phyloP scores from a whole-genome alignment of 169 alveolate species.

The Plasmodium gaboni region DNA sequence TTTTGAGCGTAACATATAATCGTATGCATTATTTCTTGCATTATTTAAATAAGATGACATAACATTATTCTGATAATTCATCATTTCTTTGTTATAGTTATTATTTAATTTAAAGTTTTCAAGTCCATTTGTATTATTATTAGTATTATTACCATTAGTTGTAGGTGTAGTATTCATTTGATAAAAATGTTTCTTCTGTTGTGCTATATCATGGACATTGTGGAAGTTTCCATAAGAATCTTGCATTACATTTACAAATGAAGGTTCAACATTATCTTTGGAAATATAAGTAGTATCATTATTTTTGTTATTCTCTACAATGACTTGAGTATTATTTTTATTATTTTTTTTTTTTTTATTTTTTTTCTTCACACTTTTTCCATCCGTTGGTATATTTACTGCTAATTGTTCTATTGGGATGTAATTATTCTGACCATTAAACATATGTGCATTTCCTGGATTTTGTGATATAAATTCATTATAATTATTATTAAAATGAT shows the following conservation, averaged over 20 bases:
- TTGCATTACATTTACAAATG: constrained; percentile 34
- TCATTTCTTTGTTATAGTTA: constrained; percentile 12
- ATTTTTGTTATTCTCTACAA: background rate
- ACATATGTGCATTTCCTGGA: constrained; percentile 16
- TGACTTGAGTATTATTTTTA: background rate
- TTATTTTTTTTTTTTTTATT: constrained; percentile 39
- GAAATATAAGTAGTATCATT: constrained; percentile 12
- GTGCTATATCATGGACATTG: constrained; percentile 15
- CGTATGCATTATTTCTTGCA: constrained; percentile 31
- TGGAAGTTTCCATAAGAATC: constrained; percentile 16
- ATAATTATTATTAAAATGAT: background rate
- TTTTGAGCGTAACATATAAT: constrained; percentile 28
- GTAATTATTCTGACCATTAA: constrained; percentile 2
- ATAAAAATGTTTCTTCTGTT: constrained; percentile 9
- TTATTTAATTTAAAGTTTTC: background rate
- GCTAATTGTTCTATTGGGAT: constrained; percentile 9
- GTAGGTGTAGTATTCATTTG: constrained; percentile 12
- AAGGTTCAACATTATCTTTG: constrained; percentile 15
- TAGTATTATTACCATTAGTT: no score
- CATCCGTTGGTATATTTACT: background rate
- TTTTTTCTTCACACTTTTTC: constrained; percentile 10
- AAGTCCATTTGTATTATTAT: background rate
- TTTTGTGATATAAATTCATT: constrained; percentile 5
- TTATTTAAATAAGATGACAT: constrained; percentile 20
- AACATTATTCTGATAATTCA: constrained; percentile 28